Percentiles rank a stretch among this genome's conserved stretches.
These are phyloP conservation scores for Phaffomyces opuntiae DNA, from an alignment of 805 yeast species.

Conservation along the genomic window DNA sequence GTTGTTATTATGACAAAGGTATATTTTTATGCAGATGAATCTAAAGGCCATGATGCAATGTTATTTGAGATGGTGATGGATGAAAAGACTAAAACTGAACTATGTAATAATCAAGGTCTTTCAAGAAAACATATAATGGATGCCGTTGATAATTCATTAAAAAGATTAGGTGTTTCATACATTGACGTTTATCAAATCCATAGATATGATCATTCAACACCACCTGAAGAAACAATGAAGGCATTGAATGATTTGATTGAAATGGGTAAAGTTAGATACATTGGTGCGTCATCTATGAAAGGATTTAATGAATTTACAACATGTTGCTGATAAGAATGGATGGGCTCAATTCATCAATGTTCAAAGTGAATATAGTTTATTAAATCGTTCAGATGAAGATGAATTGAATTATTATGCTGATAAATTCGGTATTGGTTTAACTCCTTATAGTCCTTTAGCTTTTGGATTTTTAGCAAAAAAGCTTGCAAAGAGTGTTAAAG, in stretches of 20 bases:
- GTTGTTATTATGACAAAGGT: slow-evolving; percentile 47
- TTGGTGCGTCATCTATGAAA: slow-evolving; percentile 60
- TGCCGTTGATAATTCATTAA: slow-evolving; percentile 33
- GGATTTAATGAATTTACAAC: slow-evolving; percentile 50
- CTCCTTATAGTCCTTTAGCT: slow-evolving; percentile 57
- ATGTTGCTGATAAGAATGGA: slow-evolving; percentile 45
- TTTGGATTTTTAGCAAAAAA: slow-evolving; percentile 51
- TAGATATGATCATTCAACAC: slow-evolving; percentile 37
- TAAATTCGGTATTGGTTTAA: slow-evolving; percentile 44
- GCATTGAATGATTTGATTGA: slow-evolving; percentile 45
- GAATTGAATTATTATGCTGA: slow-evolving; percentile 53
- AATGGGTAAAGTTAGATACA: slow-evolving; percentile 42
- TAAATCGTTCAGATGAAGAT: slow-evolving; percentile 55
- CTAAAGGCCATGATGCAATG: not conserved
- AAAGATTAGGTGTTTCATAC: slow-evolving; percentile 35
- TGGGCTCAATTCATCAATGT: slow-evolving; percentile 60
- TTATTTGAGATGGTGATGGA: not conserved
- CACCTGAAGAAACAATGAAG: slow-evolving; percentile 46
- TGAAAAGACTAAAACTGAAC: not conserved
- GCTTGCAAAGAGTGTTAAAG: slow-evolving; percentile 8
- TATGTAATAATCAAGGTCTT: slow-evolving; percentile 30
- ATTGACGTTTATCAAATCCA: slow-evolving; percentile 48
- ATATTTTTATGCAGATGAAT: slow-evolving; percentile 8
- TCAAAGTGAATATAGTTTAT: slow-evolving; percentile 50
- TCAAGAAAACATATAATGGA: slow-evolving; percentile 42